Base-by-base conservation (phyloP, 2,329 filamentous ascomycete species). In the Rhynchosporium agropyri region DNA sequence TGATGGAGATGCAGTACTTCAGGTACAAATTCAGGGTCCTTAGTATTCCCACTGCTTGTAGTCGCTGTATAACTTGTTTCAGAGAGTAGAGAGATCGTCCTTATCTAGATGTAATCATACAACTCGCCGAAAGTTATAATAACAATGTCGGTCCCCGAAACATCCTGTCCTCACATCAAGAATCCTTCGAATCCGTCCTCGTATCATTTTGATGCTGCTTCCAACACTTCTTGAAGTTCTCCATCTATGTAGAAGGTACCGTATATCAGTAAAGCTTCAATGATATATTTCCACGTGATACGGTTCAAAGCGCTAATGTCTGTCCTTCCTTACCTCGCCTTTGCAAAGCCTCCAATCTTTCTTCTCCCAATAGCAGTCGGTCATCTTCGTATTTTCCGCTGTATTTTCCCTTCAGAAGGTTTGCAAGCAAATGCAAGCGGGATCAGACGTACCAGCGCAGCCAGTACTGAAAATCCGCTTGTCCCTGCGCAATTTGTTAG, bases 381-480 rank as follows among this genome's bases (percentile, higher is more conserved):
- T 97, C 87, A 99, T 84, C 73, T 87, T 93, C 60, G 84, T 80
- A 73, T 98, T 97, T 74, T 98, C 94, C 28, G 86, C 94, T 97
- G 38, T 29, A 69, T 51, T 2, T 55, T 20, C 20, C 20, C 20
- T 20, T 20, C 20, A 20, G 20, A 20, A 20, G 20, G 20, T 20
- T 20, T 20, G 20, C 20, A 20, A 20, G 20, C 20, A 20, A 20
- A 20, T 20, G 20, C 20, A 20, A 20, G 20, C 20, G 12, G 38
- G n/a, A 36, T 5, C n/a, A 12, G 20, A 50, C 45, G 49, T 79
- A 96, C 94, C 88, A 77, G 92, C 86, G 74, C 94, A 98, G 63
- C 94, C 95, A 2, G 94, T 98, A 80, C 92, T 97, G 80, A 92
- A 96, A 77, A 98, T 98, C 74, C 95, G 85, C 84, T 97, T 94